Evolutionary conservation across 495 filamentous ascomycete species (phyloP).

Genomic region (Tricharina praecox): DNA sequence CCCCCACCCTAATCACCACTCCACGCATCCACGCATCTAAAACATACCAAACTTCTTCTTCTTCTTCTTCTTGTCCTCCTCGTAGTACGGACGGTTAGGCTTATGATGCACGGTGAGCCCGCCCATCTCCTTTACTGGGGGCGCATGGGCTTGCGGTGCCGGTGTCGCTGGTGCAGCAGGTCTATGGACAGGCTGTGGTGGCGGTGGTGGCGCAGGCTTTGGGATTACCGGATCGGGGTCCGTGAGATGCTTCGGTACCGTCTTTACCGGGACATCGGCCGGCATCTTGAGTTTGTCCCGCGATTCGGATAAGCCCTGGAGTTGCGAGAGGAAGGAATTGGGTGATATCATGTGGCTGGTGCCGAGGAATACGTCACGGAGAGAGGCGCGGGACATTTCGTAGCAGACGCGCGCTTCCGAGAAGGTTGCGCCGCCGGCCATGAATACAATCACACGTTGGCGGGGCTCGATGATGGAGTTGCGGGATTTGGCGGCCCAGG

Average conservation of each 20-base stretch:
- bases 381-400: conserved; percentile 52
- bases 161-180: conserved; percentile 13
- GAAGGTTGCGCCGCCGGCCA: conserved; percentile 91
- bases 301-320: conserved; percentile 60
- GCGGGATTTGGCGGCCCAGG: conserved; percentile 79
- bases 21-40: not conserved
- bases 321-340: conserved; percentile 58
- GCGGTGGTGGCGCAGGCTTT: conserved; percentile 10
- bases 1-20: not conserved
- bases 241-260: conserved; percentile 72
- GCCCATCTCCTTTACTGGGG: conserved; percentile 20
- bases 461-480: conserved; percentile 58
- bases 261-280: conserved; percentile 58
- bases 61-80: conserved; percentile 26
- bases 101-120: conserved; percentile 26
- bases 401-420: conserved; percentile 80
- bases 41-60: conserved; percentile 28
- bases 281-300: conserved; percentile 63
- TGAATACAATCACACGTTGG: conserved; percentile 85
- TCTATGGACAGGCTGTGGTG: conserved; percentile 7
- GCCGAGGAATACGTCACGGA: conserved; percentile 74
- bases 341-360: conserved; percentile 84
- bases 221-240: conserved; percentile 36
- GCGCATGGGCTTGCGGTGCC: conserved; percentile 16
- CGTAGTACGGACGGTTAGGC: conserved; percentile 21